Base-by-base conservation (phyloP, 495 filamentous ascomycete genomes). In the Xylaria acuta region DNA sequence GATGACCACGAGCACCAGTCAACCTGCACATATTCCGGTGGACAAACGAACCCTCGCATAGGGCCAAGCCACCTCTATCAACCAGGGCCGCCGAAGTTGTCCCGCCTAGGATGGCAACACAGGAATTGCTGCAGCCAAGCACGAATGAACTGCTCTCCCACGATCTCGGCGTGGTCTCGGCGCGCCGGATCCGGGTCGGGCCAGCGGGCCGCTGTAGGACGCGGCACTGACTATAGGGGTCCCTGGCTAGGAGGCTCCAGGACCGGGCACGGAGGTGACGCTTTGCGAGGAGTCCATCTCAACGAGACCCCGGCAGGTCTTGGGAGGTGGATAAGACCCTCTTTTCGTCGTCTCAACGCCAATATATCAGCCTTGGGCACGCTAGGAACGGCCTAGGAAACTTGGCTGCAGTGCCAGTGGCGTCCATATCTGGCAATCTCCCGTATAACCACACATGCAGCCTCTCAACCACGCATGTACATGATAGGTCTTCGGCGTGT, bases 131-230 rank as follows among this genome's bases (percentile, higher is more conserved):
- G 59, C 59, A 64, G 70, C 70, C 70, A 72, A 72, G 69, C 20
- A 43, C 59, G 38, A 71, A 54, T 56, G 58, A 54, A 36, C 59
- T n/a, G 12, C 47, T 0, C 32, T 36, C 5, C 34, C 45, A 30
- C 38, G 62, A 56, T 71, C 69, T 71, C 62, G 69, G 56, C 62
- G 27, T 70, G 68, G 43, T 71, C 69, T 71, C 62, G 60, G 60
- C 45, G 38, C 47, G 68, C 68, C 68, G 68, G 68, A 63, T 70
- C 58, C 12, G 58, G 58, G 45, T 70, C 56, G 68, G 68, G 56
- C 56, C 40, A 62, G 58, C 68, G 56, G 58, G 53, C 54, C 58
- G 68, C 56, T 63, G 45, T 64, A 62, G 20, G 45, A n/a, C 40
- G 34, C 68, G 58, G 68, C 41, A 62, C 6, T 70, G 25, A 43